These are phyloP conservation scores for Rhizophagus sp. DNA, from an alignment of 192 early-diverging fungal species.

Conservation along the genomic window DNA sequence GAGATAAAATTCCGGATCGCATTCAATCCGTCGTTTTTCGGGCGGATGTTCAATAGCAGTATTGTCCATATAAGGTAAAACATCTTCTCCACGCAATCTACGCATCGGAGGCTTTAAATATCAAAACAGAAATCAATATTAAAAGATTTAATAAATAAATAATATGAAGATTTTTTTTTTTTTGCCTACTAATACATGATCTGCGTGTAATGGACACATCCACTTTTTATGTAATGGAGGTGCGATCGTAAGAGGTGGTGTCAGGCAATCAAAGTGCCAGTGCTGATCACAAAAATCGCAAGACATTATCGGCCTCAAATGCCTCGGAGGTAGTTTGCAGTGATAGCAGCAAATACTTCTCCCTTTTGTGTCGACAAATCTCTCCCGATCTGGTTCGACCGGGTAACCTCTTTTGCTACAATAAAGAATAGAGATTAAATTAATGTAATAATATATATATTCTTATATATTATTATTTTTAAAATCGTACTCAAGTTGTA, in stretches of 20 bases:
- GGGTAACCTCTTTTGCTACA: background rate
- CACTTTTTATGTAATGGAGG: slow-evolving; percentile 15
- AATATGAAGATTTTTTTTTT: too few relatives aligned
- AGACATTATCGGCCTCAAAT: background rate
- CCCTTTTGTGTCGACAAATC: slow-evolving; percentile 9
- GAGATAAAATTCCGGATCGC: slow-evolving; percentile 19
- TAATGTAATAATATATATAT: background rate
- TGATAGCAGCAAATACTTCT: slow-evolving; percentile 11
- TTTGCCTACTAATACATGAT: slow-evolving; percentile 24
- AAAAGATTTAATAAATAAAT: background rate
- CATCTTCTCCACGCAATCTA: background rate
- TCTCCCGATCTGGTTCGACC: slow-evolving; percentile 2
- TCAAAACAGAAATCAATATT: background rate
- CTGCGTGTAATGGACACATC: slow-evolving; percentile 30
- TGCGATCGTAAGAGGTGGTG: slow-evolving; percentile 7
- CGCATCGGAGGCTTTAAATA: slow-evolving; percentile 4
- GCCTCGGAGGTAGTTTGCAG: background rate
- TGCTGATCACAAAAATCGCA: slow-evolving; percentile 25
- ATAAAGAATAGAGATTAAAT: background rate
- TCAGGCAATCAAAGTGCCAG: slow-evolving; percentile 30
- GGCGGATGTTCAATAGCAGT: background rate
- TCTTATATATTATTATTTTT: background rate
- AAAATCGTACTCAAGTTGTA: background rate
- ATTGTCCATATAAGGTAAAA: slow-evolving; percentile 6
- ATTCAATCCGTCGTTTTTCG: background rate